Evolutionary conservation across 2,329 filamentous ascomycete species (phyloP).

Genomic region (Pseudophaeomoniella oleicola): DNA sequence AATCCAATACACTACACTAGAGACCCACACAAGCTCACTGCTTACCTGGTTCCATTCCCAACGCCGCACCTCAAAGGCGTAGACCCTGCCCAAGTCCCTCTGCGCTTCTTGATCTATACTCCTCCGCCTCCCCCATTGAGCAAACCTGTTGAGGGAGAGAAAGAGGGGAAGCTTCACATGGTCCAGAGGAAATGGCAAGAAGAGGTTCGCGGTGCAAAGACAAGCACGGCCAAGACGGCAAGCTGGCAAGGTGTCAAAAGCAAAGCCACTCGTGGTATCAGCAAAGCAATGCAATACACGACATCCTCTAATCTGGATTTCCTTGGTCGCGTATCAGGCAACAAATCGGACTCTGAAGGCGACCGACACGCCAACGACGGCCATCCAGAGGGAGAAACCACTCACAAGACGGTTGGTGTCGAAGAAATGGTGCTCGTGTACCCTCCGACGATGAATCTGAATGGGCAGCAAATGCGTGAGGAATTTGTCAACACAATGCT

Average conservation of each 20-base stretch:
- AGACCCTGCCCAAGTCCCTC: slow-evolving; percentile 18
- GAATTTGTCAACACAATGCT: slow-evolving; percentile 28
- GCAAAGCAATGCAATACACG: slow-evolving; percentile 25
- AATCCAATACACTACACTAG: slow-evolving; percentile 25
- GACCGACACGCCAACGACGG: slow-evolving; percentile 16
- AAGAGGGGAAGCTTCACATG: slow-evolving; percentile 27
- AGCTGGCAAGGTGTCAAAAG: slow-evolving; percentile 29
- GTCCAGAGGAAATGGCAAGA: slow-evolving; percentile 31
- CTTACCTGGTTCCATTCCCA: slow-evolving; percentile 30
- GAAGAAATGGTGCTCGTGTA: slow-evolving; percentile 28
- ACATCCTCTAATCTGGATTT: slow-evolving; percentile 28
- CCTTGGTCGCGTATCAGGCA: slow-evolving; percentile 20
- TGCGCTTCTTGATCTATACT: slow-evolving; percentile 30
- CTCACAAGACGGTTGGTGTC: slow-evolving; percentile 20
- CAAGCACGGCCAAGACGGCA: slow-evolving; percentile 22
- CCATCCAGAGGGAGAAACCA: slow-evolving; percentile 15
- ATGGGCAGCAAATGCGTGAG: slow-evolving; percentile 18
- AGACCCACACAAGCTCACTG: slow-evolving; percentile 26
- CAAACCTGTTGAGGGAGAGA: slow-evolving; percentile 24
- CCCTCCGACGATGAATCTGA: slow-evolving; percentile 16
- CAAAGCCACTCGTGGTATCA: slow-evolving; percentile 23
- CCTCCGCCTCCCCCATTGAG: slow-evolving; percentile 26
- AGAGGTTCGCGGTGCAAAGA: slow-evolving; percentile 28
- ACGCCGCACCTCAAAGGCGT: slow-evolving; percentile 22
- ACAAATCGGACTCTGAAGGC: slow-evolving; percentile 9